Base-by-base conservation (phyloP, 345 rosid genomes). In the Hypericum perforatum region DNA sequence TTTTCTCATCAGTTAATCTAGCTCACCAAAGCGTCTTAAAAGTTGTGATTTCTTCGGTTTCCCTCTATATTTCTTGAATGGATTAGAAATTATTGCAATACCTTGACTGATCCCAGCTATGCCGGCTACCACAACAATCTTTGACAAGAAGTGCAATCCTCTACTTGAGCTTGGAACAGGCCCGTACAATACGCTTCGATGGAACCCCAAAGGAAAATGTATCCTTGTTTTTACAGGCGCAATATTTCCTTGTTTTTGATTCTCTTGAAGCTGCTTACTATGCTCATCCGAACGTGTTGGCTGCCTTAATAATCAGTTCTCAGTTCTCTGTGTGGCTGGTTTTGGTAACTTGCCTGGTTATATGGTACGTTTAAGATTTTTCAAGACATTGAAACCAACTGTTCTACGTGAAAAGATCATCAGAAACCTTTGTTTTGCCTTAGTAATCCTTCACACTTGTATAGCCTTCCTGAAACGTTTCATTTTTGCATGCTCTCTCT, bases 341-440 rank as follows among this genome's bases (percentile, higher is more conserved):
- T 91, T 91, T 64, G 98, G 98, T 10, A 91, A 91, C 75, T 76
- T 91, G 57, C 98, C 98, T 44, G 98, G 98, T 67, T 89, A 91
- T 67, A 85, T 91, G 98, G 98, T 91, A 77, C 43, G 69, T 57
- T 40, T 40, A 3, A 11, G 43, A 37, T 58, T 22, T 22, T 22
- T 22, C 2, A 22, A 22, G 32, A 22, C 32, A 22, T 22, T 4
- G 32, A 22, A 22, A 22, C 32, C 32, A 22, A 22, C 32, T 22
- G 32, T 1, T 22, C 32, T 22, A 22, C 32, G 32, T 22, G 32
- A 1, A 22, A 22, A 22, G 32, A 22, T 22, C 32, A 22, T 22
- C 32, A 22, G 32, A 22, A 22, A 22, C 32, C 32, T 22, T 22
- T 22, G 32, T 22, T 22, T 22, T 22, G 32, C 32, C 32, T 22